Base-by-base conservation (phyloP, 1,284 basidiomycete species). In the Apiotrichum gracile region DNA sequence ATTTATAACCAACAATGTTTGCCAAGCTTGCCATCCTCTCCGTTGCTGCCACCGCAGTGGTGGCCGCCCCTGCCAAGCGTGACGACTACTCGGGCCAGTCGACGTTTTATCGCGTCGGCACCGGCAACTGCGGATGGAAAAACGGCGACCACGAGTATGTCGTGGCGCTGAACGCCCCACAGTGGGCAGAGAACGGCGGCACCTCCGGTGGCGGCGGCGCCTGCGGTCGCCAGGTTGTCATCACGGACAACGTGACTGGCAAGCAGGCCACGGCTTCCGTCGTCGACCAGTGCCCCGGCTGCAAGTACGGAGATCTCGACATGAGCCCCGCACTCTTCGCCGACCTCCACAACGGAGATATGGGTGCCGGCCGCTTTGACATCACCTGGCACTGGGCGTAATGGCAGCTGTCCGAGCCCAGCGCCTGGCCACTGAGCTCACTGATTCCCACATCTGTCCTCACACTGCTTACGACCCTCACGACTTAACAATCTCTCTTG, bases 201-300 rank as follows among this genome's bases (percentile, higher is more conserved):
- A 37, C 17, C n/a, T 5, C 13, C 17, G 17, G 19, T 22, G 33
- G 33, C 45, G 35, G 25, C 45, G 35, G 17, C 12, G 25, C 39
- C 31, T 59, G 57, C 49, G 86, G 85, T 54, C 75, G 80, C 68
- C 68, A 77, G 49, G 81, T 92, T 61, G 61, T 70, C 59, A 83
- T 93, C 69, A 85, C 78, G 61, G 85, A 87, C 77, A 59, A 61
- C 26, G 61, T 71, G 51, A 85, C 82, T 70, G 78, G 79, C 62
- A 80, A 82, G 69, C 74, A 68, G 14, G 80, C 85, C 52, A 76
- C 68, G 2, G 88, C 85, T 53, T 79, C 78, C 19, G 78, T 91
- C 62, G 85, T 80, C 57, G 72, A 74, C 54, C 38, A 38, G 12
- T 56, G 77, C 68, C 78, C 77, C 21, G 62, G 62, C 17, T 79